Percentiles rank a stretch among this genome's conserved stretches.
These are phyloP conservation scores for Apiospora sp. DNA, from an alignment of 2,329 filamentous ascomycete genomes.

Conservation along the genomic window DNA sequence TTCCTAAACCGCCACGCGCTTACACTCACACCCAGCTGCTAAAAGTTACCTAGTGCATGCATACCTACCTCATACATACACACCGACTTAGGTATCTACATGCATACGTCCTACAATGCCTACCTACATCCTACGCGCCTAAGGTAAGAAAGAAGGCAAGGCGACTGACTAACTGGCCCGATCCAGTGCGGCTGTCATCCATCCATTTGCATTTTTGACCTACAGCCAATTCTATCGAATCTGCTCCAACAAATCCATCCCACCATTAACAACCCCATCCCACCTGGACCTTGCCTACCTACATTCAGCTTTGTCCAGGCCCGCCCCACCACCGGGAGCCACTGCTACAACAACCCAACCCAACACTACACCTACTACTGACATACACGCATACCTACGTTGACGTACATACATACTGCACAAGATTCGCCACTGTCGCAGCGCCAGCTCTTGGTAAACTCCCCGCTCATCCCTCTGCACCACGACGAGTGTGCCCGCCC, in stretches of 20 bases:
- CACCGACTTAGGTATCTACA: too few species aligned
- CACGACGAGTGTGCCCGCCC: background rate
- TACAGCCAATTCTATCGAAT: too few species aligned
- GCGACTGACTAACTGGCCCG: too few species aligned
- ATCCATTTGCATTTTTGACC: too few species aligned
- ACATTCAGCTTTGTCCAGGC: background rate
- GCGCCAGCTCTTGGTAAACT: background rate
- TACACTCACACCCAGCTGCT: too few species aligned
- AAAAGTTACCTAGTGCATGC: too few species aligned
- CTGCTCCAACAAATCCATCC: background rate
- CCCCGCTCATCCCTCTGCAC: background rate
- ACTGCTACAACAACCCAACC: background rate
- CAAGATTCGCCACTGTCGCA: background rate
- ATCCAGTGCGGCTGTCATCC: too few species aligned
- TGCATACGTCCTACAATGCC: too few species aligned
- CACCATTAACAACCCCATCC: constrained; percentile 5
- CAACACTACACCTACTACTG: background rate
- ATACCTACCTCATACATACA: too few species aligned
- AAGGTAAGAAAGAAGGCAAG: too few species aligned
- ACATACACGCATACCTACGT: background rate
- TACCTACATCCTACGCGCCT: too few species aligned
- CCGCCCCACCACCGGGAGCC: background rate
- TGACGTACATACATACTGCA: background rate
- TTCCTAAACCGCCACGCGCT: too few species aligned
- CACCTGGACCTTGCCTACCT: background rate